Base-by-base conservation (phyloP, 176 grass and related monocot species). In the Oryza officinalis region DNA sequence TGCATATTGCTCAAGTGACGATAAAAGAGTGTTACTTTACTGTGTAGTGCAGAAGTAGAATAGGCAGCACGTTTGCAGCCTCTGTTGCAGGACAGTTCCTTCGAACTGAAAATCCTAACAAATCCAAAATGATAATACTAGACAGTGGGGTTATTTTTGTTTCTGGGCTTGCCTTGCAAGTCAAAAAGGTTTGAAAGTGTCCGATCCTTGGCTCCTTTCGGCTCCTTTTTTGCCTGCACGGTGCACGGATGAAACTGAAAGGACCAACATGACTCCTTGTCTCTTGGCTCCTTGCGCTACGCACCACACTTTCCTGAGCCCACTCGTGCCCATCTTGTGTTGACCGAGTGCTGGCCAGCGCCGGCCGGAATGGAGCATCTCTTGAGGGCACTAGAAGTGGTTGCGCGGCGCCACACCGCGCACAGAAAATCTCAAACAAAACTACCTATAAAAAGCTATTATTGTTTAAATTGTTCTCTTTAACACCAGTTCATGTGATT, bases 21-120 rank as follows among this genome's bases (percentile, higher is more conserved):
- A 72, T 64, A 63, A 78, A 67, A 18, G 27, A 45, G 45, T 80
- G 18, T 54, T 54, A 20, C 49, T 54, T 38, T 38, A 38, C 37
- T 38, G 37, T 38, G 72, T 18, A 77, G 35, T n/a, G 65, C 15
- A 75, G 65, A 82, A 87, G 17, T 50, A 15, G 5, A 20, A 54
- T 47, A 47, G 45, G 45, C 38, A 63, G 13, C 74, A 65, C 59
- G 26, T 72, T 65, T 57, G 9, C 8, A 25, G 9, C 44, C 44
- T 72, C 57, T 1, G 35, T 30, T 8, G 30, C 50, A 54, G 50
- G 18, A 54, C 50, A 60, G 54, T 6, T 17, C 1, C 5, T 20
- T 52, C 54, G 54, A 60, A 60, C 54, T 60, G 18, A 60, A 60
- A 60, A 60, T 60, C 54, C 54, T 60, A 60, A 2, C 54, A 60